Evolutionary conservation across 1,139 yeast species (phyloP), one percentile per base, ranked within the genome.

Genomic region (Casaregolazyma lundiana): DNA sequence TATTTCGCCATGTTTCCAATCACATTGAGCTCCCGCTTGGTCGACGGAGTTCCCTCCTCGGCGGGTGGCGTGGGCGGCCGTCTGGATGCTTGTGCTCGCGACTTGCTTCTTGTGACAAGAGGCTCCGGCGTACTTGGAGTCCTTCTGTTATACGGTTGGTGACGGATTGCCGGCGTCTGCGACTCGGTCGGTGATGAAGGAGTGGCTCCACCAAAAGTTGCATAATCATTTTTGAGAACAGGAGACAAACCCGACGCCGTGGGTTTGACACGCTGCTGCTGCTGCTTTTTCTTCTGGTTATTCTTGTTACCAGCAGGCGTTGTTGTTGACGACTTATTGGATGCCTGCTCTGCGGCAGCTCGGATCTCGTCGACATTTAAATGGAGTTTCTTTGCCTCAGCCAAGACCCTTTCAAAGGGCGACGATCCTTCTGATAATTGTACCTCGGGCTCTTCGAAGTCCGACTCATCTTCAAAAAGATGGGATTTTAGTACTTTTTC

Each of bases 381-480:
- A 24, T 55, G 56, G 30, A 61, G 50, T 45, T 55, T 57, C 36
- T 54, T 48, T 11, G 65, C 65, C 44, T 61, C 65, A 5, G 53
- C 55, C 9, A 61, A 46, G 8, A 59, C 60, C 4, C 62, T 49
- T 34, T 56, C 53, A 46, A 53, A 56, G 7, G 59, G 55, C 8
- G 60, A 54, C 4, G 55, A 57, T 24, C 50, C 53, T 5, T 55
- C 56, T 15, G 54, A 52, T 7, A 54, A 43, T 38, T 45, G 50
- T 20, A 34, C 38, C 9, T 42, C 38, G n/a, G 45, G 43, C 19
- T 47, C 50, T 16, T 45, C 54, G 15, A 41, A 50, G 17, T 48
- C 56, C 30, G 50, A 50, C 50, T 66, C 70, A 13, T 59, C 67
- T 16, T 65, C 67, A 32, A 65, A 55, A 30, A 65, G 47, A 44